Percentiles rank a stretch among this genome's conserved stretches.
These are phyloP conservation scores for Tuber borchii DNA, from an alignment of 495 filamentous ascomycete species.

Conservation along the genomic window DNA sequence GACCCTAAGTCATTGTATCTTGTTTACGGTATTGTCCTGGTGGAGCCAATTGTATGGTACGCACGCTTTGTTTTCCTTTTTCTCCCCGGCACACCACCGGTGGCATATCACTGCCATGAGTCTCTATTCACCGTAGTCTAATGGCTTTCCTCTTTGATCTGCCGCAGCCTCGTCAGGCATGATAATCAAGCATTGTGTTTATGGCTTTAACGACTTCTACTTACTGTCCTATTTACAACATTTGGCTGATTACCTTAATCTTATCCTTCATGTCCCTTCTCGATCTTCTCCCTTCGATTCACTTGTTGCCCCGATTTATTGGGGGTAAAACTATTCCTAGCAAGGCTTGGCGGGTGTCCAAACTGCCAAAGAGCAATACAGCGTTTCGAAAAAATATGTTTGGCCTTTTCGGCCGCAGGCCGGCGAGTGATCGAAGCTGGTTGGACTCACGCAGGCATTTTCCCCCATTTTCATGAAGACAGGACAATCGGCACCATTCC, in stretches of 20 bases:
- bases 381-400: neutral
- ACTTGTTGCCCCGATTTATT: neutral
- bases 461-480: neutral
- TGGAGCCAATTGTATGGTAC: neutral
- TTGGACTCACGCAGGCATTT: neutral
- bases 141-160: neutral
- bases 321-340: neutral
- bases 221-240: neutral
- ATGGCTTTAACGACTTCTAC: neutral
- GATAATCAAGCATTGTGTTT: neutral
- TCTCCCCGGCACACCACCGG: neutral
- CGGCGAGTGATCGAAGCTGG: neutral
- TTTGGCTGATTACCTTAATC: neutral
- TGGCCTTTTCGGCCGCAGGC: neutral
- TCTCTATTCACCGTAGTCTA: neutral
- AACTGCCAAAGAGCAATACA: neutral
- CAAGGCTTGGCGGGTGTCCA: neutral
- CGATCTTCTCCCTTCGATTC: neutral
- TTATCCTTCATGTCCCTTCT: neutral
- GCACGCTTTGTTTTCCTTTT: neutral
- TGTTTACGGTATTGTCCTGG: too few species aligned
- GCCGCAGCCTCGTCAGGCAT: neutral
- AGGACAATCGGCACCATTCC: neutral
- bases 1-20: too few species aligned
- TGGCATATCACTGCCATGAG: neutral